A percentile compares a stretch with the other conserved stretches of the same genome.
These are phyloP conservation scores for Nemania sp. DNA, from an alignment of 2,329 filamentous ascomycete species.

Conservation along the genomic window DNA sequence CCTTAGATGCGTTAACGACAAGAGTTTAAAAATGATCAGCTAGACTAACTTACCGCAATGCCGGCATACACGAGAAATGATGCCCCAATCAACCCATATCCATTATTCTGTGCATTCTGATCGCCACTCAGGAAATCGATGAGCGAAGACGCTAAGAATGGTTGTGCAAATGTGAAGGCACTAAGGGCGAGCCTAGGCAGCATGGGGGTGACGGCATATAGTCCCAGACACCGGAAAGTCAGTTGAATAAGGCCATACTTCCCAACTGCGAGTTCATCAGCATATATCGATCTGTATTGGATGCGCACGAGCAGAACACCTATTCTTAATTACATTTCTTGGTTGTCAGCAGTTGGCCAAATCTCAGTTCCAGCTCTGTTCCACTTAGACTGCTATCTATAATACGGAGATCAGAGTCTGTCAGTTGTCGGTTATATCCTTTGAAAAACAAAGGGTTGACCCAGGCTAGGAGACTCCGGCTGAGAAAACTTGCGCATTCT, in stretches of 20 bases:
- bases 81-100: conserved; percentile 41
- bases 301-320: background rate
- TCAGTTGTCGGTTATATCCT: conserved; percentile 36
- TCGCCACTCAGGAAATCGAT: conserved; percentile 33
- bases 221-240: conserved; percentile 29
- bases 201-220: conserved; percentile 32
- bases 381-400: conserved; percentile 33
- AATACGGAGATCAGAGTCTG: conserved; percentile 34
- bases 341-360: conserved; percentile 20
- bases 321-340: conserved; percentile 31
- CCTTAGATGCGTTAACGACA: conserved; percentile 23
- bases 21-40: background rate
- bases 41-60: conserved; percentile 32
- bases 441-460: conserved; percentile 37
- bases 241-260: conserved; percentile 25
- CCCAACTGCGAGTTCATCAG: conserved; percentile 28
- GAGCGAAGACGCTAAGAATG: conserved; percentile 39
- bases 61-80: conserved; percentile 40
- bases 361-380: conserved; percentile 21
- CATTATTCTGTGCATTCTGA: conserved; percentile 24
- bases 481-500: conserved; percentile 39
- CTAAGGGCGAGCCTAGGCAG: conserved; percentile 37
- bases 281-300: background rate
- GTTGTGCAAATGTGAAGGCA: conserved; percentile 40
- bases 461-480: conserved; percentile 39